A percentile compares a stretch with the other conserved stretches of the same genome.
These are phyloP conservation scores for Castanopsis chinensis DNA, from an alignment of 306 rosid genomes.

Conservation along the genomic window DNA sequence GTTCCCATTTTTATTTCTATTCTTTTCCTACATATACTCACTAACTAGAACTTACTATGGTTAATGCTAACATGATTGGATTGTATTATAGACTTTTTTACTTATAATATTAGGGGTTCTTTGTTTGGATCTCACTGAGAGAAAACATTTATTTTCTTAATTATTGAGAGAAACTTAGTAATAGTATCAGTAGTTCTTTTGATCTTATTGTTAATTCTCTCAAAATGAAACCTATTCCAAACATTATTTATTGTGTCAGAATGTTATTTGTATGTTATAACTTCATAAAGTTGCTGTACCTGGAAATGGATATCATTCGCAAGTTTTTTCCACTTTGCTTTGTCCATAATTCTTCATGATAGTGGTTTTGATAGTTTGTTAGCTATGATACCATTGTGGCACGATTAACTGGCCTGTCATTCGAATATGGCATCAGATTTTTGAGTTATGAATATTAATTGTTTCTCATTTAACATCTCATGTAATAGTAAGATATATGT, in stretches of 20 bases:
- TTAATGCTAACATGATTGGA: not conserved
- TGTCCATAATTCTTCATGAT: not conserved
- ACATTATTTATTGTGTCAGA: not conserved
- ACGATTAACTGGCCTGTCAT: not conserved
- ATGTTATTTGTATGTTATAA: not conserved
- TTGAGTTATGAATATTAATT: slow-evolving; percentile 1
- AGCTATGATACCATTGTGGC: not conserved
- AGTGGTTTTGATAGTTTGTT: not conserved
- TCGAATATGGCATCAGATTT: not conserved
- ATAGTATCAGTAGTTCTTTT: not conserved
- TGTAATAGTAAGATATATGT: not conserved
- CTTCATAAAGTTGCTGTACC: not conserved
- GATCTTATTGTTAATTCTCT: not conserved
- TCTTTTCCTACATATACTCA: not conserved
- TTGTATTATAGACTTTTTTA: not conserved
- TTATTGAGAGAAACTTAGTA: not conserved
- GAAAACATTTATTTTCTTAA: too few relatives aligned
- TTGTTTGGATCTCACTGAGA: not conserved
- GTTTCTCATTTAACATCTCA: not conserved
- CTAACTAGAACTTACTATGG: not conserved
- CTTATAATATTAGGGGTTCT: not conserved
- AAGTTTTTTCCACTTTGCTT: not conserved
- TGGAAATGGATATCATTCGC: not conserved
- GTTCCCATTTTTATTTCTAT: not conserved
- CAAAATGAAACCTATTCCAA: not conserved